Evolutionary conservation across 495 filamentous ascomycete species (phyloP).

Genomic region (Melanomma pulvis-pyrius): DNA sequence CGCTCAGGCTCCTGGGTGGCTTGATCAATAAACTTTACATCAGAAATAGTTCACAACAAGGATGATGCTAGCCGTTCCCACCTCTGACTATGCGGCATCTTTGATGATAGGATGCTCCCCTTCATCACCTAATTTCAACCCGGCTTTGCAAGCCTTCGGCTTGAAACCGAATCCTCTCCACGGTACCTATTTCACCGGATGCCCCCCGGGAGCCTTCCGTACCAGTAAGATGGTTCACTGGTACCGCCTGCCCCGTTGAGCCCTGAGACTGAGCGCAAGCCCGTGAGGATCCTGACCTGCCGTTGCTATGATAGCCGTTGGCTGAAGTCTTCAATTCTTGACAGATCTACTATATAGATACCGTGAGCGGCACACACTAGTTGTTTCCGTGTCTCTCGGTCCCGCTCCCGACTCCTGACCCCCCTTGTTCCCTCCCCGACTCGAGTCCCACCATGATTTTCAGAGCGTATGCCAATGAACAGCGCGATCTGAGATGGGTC

Average conservation of each 20-base stretch:
- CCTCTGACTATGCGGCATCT: not conserved
- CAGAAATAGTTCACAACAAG: not conserved
- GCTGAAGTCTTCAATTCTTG: not conserved
- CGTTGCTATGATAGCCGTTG: not conserved
- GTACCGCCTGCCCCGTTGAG: not conserved
- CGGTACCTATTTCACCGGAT: not conserved
- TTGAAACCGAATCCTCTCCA: not conserved
- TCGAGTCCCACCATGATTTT: not conserved
- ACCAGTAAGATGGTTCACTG: not conserved
- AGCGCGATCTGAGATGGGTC: constrained; percentile 10
- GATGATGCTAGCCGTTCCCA: not conserved
- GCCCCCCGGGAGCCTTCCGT: not conserved
- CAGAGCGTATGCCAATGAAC: constrained; percentile 6
- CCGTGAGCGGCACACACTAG: not conserved
- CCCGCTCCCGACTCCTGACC: not conserved
- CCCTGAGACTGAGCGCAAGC: not conserved
- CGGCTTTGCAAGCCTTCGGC: not conserved
- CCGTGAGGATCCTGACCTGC: not conserved
- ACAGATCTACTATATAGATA: not conserved
- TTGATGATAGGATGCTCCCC: no score
- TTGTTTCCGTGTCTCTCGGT: not conserved
- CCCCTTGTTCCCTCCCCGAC: not conserved
- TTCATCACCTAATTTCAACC: not conserved
- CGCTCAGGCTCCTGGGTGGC: not conserved
- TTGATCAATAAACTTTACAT: not conserved